Evolutionary conservation across 345 rosid species (phyloP).

Genomic region (Citrus cavaleriei): DNA sequence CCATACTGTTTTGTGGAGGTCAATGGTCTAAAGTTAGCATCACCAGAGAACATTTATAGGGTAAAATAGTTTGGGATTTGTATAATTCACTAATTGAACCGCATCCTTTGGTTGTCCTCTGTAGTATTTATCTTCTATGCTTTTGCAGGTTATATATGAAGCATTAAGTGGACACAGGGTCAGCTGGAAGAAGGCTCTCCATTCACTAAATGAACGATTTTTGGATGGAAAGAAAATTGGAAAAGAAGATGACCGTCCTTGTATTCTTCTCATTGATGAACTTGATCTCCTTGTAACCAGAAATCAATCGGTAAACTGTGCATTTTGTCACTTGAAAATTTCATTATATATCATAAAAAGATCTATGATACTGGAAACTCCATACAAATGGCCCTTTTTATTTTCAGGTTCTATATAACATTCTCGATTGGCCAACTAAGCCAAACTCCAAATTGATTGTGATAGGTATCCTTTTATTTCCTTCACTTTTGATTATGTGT

Average conservation of each 20-base stretch:
- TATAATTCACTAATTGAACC: neutral
- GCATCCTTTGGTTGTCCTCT: slow-evolving; percentile 6
- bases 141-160: slow-evolving; percentile 77
- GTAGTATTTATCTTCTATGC: neutral
- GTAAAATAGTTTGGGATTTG: slow-evolving; percentile 24
- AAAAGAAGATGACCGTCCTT: slow-evolving; percentile 65
- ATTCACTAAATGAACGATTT: slow-evolving; percentile 72
- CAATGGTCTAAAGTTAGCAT: slow-evolving; percentile 89
- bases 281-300: slow-evolving; percentile 96
- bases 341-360: no score
- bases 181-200: slow-evolving; percentile 89
- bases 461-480: slow-evolving; percentile 42
- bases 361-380: no score
- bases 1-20: slow-evolving; percentile 93
- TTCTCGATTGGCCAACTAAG: slow-evolving; percentile 95
- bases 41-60: slow-evolving; percentile 85
- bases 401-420: slow-evolving; percentile 72
- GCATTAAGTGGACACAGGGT: slow-evolving; percentile 90
- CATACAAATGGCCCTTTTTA: neutral
- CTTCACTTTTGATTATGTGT: neutral
- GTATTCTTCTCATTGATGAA: slow-evolving; percentile 93
- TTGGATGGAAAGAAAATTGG: slow-evolving; percentile 57
- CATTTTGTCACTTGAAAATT: slow-evolving; percentile 7
- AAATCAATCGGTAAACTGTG: slow-evolving; percentile 70
- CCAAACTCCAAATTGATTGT: slow-evolving; percentile 81